A percentile compares a stretch with the other conserved stretches of the same genome.
Conservation (phyloP, 257 asterid genomes). For the Orobanche coerulescens region DNA sequence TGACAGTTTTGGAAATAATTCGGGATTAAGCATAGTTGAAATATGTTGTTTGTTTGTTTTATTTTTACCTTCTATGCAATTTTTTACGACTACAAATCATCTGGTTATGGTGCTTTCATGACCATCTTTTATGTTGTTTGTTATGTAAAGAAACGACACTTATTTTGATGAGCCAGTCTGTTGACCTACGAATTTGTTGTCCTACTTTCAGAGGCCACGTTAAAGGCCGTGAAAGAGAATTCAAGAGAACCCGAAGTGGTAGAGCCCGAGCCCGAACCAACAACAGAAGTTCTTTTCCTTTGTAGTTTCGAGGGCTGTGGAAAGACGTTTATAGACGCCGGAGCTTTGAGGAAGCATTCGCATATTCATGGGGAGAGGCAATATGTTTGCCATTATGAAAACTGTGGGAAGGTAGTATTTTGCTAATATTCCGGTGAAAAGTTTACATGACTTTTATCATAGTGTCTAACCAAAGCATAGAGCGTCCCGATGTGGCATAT, state of each 20-base stretch:
- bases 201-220: constrained; percentile 52
- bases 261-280: constrained; percentile 91
- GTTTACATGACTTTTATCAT: background rate
- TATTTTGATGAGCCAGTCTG: background rate
- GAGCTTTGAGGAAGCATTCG: constrained; percentile 94
- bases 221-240: constrained; percentile 59
- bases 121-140: background rate
- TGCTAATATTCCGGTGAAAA: too few species aligned
- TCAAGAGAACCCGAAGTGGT: constrained; percentile 53
- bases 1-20: too few species aligned
- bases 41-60: background rate
- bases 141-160: constrained; percentile 14
- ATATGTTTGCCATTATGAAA: constrained; percentile 82
- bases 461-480: background rate
- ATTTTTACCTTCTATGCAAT: background rate
- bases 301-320: constrained; percentile 98
- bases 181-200: constrained; percentile 19
- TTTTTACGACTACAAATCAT: background rate
- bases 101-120: background rate
- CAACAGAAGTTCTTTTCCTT: constrained; percentile 96
- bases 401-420: constrained; percentile 62
- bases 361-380: constrained; percentile 99
- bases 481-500: background rate
- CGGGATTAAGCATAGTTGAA: background rate
- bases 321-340: constrained; percentile 93